A percentile compares a stretch with the other conserved stretches of the same genome.
Evolutionary conservation across 768 basidiomycete species (phyloP).

Genomic region (Boletus reticuloceps): DNA sequence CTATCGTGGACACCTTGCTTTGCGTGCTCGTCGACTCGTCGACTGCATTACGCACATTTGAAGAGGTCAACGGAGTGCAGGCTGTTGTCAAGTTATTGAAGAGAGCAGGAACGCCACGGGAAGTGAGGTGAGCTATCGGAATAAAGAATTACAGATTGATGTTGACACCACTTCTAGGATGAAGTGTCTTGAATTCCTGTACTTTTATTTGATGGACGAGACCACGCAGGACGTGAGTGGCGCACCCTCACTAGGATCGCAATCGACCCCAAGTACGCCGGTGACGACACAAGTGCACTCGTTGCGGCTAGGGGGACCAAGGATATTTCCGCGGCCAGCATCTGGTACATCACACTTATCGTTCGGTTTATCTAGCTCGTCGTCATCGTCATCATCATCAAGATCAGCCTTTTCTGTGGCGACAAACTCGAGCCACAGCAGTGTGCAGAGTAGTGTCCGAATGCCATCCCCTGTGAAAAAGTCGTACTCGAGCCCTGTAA

Average conservation of each 20-base stretch:
- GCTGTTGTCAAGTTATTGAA: slow-evolving; percentile 86
- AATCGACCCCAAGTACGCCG: slow-evolving; percentile 35
- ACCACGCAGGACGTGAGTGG: slow-evolving; percentile 30
- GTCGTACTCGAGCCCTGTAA: slow-evolving; percentile 19
- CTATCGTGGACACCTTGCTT: slow-evolving; percentile 78
- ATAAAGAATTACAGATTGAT: slow-evolving; percentile 32
- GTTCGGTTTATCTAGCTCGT: slow-evolving; percentile 25
- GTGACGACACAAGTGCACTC: slow-evolving; percentile 23
- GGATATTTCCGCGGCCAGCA: slow-evolving; percentile 23
- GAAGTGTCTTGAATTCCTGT: slow-evolving; percentile 94
- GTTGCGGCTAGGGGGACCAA: slow-evolving; percentile 18
- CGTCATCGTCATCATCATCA: slow-evolving; percentile 29
- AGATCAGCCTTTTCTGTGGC: slow-evolving; percentile 42
- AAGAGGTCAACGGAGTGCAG: slow-evolving; percentile 73
- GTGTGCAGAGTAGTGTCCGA: slow-evolving; percentile 21
- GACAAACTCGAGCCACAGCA: slow-evolving; percentile 30
- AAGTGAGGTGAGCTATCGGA: slow-evolving; percentile 74
- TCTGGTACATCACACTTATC: slow-evolving; percentile 18
- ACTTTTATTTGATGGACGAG: slow-evolving; percentile 93
- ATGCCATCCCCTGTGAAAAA: slow-evolving; percentile 46
- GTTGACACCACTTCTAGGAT: slow-evolving; percentile 51
- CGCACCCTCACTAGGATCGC: slow-evolving; percentile 13
- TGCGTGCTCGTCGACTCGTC: slow-evolving; percentile 89
- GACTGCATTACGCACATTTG: slow-evolving; percentile 71
- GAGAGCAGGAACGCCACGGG: slow-evolving; percentile 78